Conservation (phyloP, 345 rosid genomes). For the Punica granatum region DNA sequence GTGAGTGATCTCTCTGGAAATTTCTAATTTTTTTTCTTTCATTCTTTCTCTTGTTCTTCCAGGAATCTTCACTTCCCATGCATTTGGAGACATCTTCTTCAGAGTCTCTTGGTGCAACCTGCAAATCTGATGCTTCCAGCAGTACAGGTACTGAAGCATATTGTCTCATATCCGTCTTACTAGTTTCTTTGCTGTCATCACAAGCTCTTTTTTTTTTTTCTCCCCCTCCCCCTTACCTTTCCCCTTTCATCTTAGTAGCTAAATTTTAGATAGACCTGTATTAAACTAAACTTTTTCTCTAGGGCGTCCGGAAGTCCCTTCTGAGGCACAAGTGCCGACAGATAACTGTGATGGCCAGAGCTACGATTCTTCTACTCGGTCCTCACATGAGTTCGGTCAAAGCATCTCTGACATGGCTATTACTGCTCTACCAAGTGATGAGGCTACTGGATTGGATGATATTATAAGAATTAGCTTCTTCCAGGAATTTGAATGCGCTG, state of each 20-base stretch:
- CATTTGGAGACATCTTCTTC: not conserved
- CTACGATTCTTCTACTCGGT: not conserved
- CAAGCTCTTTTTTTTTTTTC: not conserved
- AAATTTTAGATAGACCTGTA: not conserved
- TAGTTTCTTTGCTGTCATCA: too few relatives aligned
- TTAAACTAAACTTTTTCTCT: not conserved
- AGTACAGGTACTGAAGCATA: constrained; percentile 2
- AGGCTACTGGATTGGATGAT: constrained; percentile 14
- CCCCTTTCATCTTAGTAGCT: not conserved
- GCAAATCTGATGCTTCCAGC: constrained; percentile 1
- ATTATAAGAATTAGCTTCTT: constrained; percentile 8
- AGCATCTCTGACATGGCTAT: constrained; percentile 7
- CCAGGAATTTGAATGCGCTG: constrained; percentile 14
- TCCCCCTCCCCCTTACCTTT: too few relatives aligned
- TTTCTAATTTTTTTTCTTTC: not conserved
- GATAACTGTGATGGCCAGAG: constrained; percentile 6
- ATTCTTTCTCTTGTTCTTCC: not conserved
- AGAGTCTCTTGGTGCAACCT: not conserved
- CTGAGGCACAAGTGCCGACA: not conserved
- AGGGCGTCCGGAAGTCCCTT: not conserved
- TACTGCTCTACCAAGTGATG: constrained; percentile 5
- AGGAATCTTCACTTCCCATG: constrained; percentile 5
- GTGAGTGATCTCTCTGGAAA: not conserved
- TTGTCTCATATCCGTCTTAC: too few relatives aligned
- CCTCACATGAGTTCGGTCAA: constrained; percentile 9